phyloP scores from a whole-genome alignment of 495 filamentous ascomycete genomes.

The Aspergillus cristatus region DNA sequence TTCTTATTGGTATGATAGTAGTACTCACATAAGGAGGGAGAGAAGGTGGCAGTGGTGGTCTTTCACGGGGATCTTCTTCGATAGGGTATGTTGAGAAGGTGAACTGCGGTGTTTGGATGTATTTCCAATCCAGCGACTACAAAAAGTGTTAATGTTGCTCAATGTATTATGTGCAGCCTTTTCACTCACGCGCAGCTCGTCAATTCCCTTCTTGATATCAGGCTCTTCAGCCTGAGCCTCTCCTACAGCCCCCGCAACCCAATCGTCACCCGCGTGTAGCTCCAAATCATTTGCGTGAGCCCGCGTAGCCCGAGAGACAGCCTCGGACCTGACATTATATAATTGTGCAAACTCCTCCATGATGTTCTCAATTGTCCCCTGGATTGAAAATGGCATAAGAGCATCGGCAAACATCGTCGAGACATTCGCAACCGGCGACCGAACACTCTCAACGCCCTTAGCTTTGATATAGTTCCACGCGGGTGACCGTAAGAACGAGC shows the following conservation, averaged over 20 bases:
- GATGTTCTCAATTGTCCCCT: slow-evolving; percentile 24
- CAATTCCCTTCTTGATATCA: slow-evolving; percentile 47
- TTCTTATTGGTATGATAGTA: not conserved
- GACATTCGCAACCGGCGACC: slow-evolving; percentile 76
- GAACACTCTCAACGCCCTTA: slow-evolving; percentile 86
- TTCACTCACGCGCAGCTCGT: slow-evolving; percentile 49
- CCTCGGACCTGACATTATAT: slow-evolving; percentile 22
- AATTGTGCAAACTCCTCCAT: slow-evolving; percentile 27
- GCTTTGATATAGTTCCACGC: slow-evolving; percentile 67
- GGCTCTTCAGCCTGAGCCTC: slow-evolving; percentile 37
- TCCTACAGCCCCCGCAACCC: slow-evolving; percentile 37
- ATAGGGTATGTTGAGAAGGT: slow-evolving; percentile 53
- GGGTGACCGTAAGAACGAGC: slow-evolving; percentile 59
- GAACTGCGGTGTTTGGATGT: slow-evolving; percentile 77
- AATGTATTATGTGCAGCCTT: not conserved
- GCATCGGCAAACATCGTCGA: slow-evolving; percentile 34
- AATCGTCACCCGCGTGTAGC: slow-evolving; percentile 32
- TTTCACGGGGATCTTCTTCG: slow-evolving; percentile 44
- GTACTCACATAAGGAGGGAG: slow-evolving; percentile 29
- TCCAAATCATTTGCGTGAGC: slow-evolving; percentile 27
- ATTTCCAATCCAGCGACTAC: slow-evolving; percentile 69
- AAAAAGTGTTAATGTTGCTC: slow-evolving; percentile 2
- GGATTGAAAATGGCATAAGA: slow-evolving; percentile 25
- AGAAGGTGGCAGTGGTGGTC: slow-evolving; percentile 36
- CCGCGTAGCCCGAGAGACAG: slow-evolving; percentile 24